phyloP scores from a whole-genome alignment of 1,284 basidiomycete species.

The Anthracocystis panici-leucophaei region DNA sequence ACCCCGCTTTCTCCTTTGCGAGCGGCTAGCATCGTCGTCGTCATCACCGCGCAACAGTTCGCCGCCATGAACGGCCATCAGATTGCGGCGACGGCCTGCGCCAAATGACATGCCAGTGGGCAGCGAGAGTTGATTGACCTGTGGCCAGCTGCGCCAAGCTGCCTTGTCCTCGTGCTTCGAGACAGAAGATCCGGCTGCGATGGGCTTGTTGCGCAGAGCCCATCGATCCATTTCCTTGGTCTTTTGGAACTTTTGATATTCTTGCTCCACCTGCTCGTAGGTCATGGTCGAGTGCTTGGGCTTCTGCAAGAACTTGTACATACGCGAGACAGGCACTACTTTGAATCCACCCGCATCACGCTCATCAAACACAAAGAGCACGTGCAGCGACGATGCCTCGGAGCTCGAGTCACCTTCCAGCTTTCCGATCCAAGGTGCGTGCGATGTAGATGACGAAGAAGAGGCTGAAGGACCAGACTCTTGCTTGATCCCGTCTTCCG shows the following conservation, averaged over 20 bases:
- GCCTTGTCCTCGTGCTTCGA: conserved; percentile 43
- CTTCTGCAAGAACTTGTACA: conserved; percentile 68
- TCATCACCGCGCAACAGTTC: conserved; percentile 52
- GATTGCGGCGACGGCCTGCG: conserved; percentile 50
- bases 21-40: conserved; percentile 38
- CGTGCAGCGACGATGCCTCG: conserved; percentile 62
- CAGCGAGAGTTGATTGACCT: conserved; percentile 42
- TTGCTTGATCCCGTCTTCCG: conserved; percentile 32
- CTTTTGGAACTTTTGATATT: conserved; percentile 56
- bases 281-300: conserved; percentile 57
- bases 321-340: conserved; percentile 64
- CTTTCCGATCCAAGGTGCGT: conserved; percentile 69
- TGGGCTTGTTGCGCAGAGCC: conserved; percentile 48
- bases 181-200: conserved; percentile 23
- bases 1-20: conserved; percentile 35
- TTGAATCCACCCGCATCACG: conserved; percentile 66
- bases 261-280: conserved; percentile 60
- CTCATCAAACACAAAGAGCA: conserved; percentile 68
- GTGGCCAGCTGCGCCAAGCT: conserved; percentile 46
- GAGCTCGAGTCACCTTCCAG: conserved; percentile 66
- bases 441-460: conserved; percentile 34
- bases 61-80: conserved; percentile 54
- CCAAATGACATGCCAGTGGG: conserved; percentile 50
- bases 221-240: conserved; percentile 56
- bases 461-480: conserved; percentile 23